Evolutionary conservation across 345 rosid genomes (phyloP), one percentile per base, ranked within the genome.

Genomic region (Ricinus communis): DNA sequence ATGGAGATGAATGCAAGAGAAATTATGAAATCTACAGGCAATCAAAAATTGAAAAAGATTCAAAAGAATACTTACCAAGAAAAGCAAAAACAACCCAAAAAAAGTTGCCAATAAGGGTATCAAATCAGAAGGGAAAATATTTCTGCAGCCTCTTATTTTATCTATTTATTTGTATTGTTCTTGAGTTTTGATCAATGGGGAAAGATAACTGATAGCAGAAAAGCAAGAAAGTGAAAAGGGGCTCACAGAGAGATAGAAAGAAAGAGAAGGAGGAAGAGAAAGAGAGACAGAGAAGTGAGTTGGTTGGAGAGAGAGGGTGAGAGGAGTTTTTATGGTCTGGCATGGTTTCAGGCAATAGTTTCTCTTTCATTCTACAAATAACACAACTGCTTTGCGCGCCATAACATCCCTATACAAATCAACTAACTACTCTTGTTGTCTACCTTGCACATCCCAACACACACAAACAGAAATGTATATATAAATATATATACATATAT

Each of bases 281-380:
- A 1, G 61, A 5, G 61, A 16, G 18, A 18, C 5, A 16, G 54
- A 15, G 11, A 12, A 46, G 50, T 46, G 13, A 12, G 18, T 46
- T 12, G 50, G 18, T 46, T 46, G 50, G 59, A 1, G 30, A 14
- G 55, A 10, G 33, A 56, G 30, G 21, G 55, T 19, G 33, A 56
- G 27, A 56, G 52, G 64, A 0, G 36, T 21, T 56, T 43, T 57
- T 69, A 43, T 69, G 72, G 72, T 28, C n/a, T 1, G 22, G 57
- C 73, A 46, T 70, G 24, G 65, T 21, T 60, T 59, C 49, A 59
- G 73, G 73, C 49, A 22, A n/a, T 36, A 43, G 14, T 60, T 47
- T 60, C 73, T 47, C 33, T 59, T 49, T 68, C 24, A 27, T 15
- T 64, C 12, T 16, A 18, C 41, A 62, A 21, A n/a, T 38, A 62